Evolutionary conservation across 352 stramenopile species (phyloP).

Genomic region (Phytophthora hybrid): DNA sequence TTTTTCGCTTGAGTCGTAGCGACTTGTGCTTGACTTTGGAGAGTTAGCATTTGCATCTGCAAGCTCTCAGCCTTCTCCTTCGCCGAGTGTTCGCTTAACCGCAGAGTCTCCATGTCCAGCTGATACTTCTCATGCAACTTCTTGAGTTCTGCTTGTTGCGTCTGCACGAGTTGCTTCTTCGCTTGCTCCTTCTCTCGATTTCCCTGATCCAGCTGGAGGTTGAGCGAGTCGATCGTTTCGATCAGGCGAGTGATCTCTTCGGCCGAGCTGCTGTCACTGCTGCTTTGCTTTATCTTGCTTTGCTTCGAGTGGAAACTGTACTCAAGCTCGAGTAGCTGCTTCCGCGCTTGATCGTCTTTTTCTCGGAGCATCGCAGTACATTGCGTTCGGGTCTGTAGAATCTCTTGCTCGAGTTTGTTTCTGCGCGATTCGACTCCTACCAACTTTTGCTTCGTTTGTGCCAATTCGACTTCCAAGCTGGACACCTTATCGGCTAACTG

Average conservation of each 20-base stretch:
- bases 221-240: conserved; percentile 77
- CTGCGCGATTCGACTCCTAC: conserved; percentile 35
- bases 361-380: conserved; percentile 51
- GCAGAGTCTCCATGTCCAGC: conserved; percentile 68
- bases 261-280: conserved; percentile 20
- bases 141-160: conserved; percentile 66
- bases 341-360: conserved; percentile 67
- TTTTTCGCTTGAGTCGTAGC: conserved; percentile 61
- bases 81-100: conserved; percentile 65
- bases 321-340: conserved; percentile 62
- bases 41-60: conserved; percentile 54
- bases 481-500: conserved; percentile 16
- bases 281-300: conserved; percentile 33
- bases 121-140: conserved; percentile 74
- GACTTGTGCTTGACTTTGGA: conserved; percentile 65
- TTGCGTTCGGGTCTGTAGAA: conserved; percentile 50
- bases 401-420: conserved; percentile 56
- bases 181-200: conserved; percentile 51
- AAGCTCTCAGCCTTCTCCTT: conserved; percentile 65
- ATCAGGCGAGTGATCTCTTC: conserved; percentile 67
- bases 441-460: conserved; percentile 37
- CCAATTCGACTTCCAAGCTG: conserved; percentile 43
- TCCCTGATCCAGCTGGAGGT: conserved; percentile 62
- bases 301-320: conserved; percentile 49
- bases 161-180: conserved; percentile 43